Evolutionary conservation across 495 filamentous ascomycete species (phyloP), one percentile per base, ranked within the genome.

Genomic region (Elaphomyces granulatus): DNA sequence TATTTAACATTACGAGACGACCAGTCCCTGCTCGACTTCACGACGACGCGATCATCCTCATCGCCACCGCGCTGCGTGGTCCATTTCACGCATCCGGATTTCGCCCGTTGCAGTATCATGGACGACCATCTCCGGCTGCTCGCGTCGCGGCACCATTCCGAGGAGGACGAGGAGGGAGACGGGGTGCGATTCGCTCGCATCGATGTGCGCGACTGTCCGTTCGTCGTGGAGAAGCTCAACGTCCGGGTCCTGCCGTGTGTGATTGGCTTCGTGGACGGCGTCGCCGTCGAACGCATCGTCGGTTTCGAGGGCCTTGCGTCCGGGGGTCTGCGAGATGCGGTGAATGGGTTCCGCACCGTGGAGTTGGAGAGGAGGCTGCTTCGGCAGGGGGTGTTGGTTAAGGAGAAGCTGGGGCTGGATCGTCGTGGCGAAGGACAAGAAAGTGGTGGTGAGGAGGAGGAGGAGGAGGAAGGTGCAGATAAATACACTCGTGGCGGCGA

Each of bases 71-170:
- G 70, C 23, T 77, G 74, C 45, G 67, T 86, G 0, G 73, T 86
- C 18, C 82, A 87, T 55, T 87, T 87, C 60, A 75, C 70, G 44
- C 80, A 84, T 51, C 61, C 74, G 4, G 81, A 86, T 51, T 87
- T 87, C 56, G 62, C 66, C 4, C 72, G 82, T 7, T 87, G 82
- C 53, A 52, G 64, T 9, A 71, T 81, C 35, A 82, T 84, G 79
- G 77, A 81, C 49, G 52, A 54, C 18, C 73, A 77, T 54, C 57
- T 84, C 8, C 61, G 67, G 36, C 62, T 71, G 35, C 60, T 87
- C 35, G 79, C 80, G 2, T 56, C 58, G 12, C 67, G 58, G 34
- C 81, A 87, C 54, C 69, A 76, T 38, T 28, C 23, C 12, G 23
- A 28, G 12, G n/a, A n/a, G n/a, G n/a, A n/a, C n/a, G n/a, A n/a